Percentiles rank a stretch among this genome's conserved stretches.
These are phyloP conservation scores for Lipomyces yamanashiensis DNA, from an alignment of 805 yeast genomes.

Conservation along the genomic window DNA sequence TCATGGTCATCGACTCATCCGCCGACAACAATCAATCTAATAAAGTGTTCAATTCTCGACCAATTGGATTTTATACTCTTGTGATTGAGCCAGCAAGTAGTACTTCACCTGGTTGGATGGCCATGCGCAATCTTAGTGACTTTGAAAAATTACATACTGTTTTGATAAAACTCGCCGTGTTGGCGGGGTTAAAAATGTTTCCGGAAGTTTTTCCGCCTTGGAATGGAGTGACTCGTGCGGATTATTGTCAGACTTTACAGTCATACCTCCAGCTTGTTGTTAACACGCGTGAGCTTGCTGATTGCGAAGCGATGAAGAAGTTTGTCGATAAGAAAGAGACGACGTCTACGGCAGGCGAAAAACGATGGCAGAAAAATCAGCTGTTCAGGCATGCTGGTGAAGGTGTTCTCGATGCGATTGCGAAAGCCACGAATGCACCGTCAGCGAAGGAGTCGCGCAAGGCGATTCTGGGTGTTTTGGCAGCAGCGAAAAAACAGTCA, in stretches of 20 bases:
- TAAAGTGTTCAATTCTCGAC: conserved; percentile 21
- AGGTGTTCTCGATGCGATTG: conserved; percentile 33
- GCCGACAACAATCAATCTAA: conserved; percentile 24
- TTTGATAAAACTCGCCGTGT: conserved; percentile 33
- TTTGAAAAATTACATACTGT: conserved; percentile 36
- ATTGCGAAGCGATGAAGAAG: conserved; percentile 38
- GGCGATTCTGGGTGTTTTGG: conserved; percentile 30
- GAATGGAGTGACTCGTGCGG: conserved; percentile 30
- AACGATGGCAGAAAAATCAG: conserved; percentile 31
- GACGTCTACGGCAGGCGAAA: conserved; percentile 25
- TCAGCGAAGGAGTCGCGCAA: conserved; percentile 30
- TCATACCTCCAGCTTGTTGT: conserved; percentile 36
- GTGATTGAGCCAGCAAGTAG: conserved; percentile 36
- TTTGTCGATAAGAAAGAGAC: conserved; percentile 38
- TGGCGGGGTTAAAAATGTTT: conserved; percentile 36
- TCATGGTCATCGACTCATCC: conserved; percentile 33
- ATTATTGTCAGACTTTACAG: conserved; percentile 33
- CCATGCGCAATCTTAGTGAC: conserved; percentile 35
- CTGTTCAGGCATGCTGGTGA: conserved; percentile 33
- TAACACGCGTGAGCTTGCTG: conserved; percentile 36
- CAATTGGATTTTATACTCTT: conserved; percentile 34
- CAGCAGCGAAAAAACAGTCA: conserved; percentile 34
- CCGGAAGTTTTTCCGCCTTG: conserved; percentile 37
- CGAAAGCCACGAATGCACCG: conserved; percentile 28
- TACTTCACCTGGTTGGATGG: conserved; percentile 38